These are phyloP conservation scores for Scedosporium minutisporum DNA, from an alignment of 2,329 filamentous ascomycete species.

Conservation along the genomic window DNA sequence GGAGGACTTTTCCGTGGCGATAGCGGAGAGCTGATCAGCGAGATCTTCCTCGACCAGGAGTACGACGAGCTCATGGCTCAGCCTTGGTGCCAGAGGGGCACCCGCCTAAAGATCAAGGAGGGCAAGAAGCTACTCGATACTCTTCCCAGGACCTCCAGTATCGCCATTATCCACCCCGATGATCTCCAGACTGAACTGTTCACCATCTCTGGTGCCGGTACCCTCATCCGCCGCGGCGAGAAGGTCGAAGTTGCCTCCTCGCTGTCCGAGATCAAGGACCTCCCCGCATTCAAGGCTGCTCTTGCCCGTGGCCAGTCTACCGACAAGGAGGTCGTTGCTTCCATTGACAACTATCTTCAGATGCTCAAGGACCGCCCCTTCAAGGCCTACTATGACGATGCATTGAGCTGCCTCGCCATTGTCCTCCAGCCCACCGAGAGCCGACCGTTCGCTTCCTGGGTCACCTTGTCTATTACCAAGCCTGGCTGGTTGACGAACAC, in stretches of 20 bases:
- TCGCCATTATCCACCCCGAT: conserved; percentile 94
- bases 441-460: conserved; percentile 66
- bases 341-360: conserved; percentile 79
- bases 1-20: conserved; percentile 91
- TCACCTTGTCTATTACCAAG: conserved; percentile 88
- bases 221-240: conserved; percentile 82
- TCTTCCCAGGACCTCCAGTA: conserved; percentile 82
- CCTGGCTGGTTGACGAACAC: conserved; percentile 91
- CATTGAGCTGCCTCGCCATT: conserved; percentile 85
- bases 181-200: conserved; percentile 95
- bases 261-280: conserved; percentile 65
- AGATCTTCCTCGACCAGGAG: conserved; percentile 95
- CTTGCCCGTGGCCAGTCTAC: conserved; percentile 74
- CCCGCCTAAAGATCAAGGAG: conserved; percentile 92
- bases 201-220: conserved; percentile 90
- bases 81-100: conserved; percentile 91
- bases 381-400: conserved; percentile 89
- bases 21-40: conserved; percentile 89
- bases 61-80: conserved; percentile 88
- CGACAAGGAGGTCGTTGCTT: conserved; percentile 57
- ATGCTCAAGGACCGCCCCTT: conserved; percentile 69
- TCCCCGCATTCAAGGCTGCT: conserved; percentile 69
- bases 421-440: conserved; percentile 65
- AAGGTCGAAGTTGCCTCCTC: conserved; percentile 69
- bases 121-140: conserved; percentile 88